Evolutionary conservation across 257 asterid species (phyloP), one percentile per base, ranked within the genome.

Genomic region (Cruciata laevipes): DNA sequence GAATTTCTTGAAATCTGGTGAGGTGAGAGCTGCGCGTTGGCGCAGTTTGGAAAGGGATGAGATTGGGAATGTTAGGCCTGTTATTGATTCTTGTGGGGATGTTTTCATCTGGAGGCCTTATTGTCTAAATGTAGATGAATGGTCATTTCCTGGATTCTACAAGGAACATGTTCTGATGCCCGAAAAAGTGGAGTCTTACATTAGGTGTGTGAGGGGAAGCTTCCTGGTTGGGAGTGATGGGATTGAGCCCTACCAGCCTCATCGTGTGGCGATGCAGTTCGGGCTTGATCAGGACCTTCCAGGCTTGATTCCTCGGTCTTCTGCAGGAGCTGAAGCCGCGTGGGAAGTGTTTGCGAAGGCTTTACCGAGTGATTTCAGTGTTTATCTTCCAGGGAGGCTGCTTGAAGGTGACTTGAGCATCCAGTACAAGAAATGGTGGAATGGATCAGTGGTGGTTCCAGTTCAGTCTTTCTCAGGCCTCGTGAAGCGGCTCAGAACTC

Each of bases 211-310:
- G 60, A 79, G 78, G 63, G 73, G 30, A 31, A 65, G 75, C 63
- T 53, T 66, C 51, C 77, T 82, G 25, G 61, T 71, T 40, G 86
- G 82, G 24, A 21, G 69, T 27, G 86, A 76, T 47, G 72, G 86
- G 24, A 56, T 69, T 51, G 84, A 82, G 57, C 60, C 72, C 30
- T 76, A 79, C 40, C 75, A 57, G 38, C 82, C 86, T 4, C 80
- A 78, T 65, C 70, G 83, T 20, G 83, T 78, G 2, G 79, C 81
- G 7, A 71, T 78, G 78, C 86, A 81, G 44, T 76, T 78, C 56
- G 82, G 86, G 13, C 52, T 67, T 0, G 83, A 82, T 42, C 86
- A 82, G 66, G 83, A 79, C 52, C 56, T 79, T 63, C 83, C 80
- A 4, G 71, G 27, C 20, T 52, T 72, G 65, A 30, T 74, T 33